Base-by-base conservation (phyloP, 2,329 filamentous ascomycete genomes). In the Ceratocystis destructans region DNA sequence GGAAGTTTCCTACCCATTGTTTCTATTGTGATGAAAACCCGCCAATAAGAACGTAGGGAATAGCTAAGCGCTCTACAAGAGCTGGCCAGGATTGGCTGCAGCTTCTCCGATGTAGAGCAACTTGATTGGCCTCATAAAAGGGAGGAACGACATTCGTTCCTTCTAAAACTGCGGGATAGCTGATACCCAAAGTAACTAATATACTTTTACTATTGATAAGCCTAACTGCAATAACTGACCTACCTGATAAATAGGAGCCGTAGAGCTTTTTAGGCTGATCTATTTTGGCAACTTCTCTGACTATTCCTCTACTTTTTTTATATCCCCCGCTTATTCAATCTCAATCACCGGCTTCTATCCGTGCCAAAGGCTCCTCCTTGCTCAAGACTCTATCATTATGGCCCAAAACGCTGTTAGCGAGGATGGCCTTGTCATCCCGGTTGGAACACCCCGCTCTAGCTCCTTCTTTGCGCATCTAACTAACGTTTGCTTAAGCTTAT, bases 401-500 rank as follows among this genome's bases (percentile, higher is more conserved):
- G 73, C 75, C 65, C 68, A 73, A 33, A 73, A 78, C 37, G 79
- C 79, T 53, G 80, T 83, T 22, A 77, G 78, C 70, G 77, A 77
- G 65, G 78, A 83, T 68, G 80, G 79, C 8, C 77, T 84, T 57
- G 73, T 80, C 68, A 84, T 84, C 71, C 82, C 82, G 15, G 82
- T 83, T 75, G 69, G 77, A 41, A 12, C 37, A 41, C 73, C 53
- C 53, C 25, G 61, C 62, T 48, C 45, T 53, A 41, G 46, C 3
- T 25, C 7, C 33, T 28, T 17, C 28, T 64, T 72, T 71, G 70
- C 74, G 7, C 65, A 37, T 37, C 41, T 64, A 10, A 37, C 68
- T 69, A 45, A 71, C 55, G 10, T 3, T 8, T 45, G 20, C 71
- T 8, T 7, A 20, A 91, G 88, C 81, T 91, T 71, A 88, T 92